Evolutionary conservation across 345 rosid genomes (phyloP), one percentile per base, ranked within the genome.

Genomic region (Eucalyptus camaldulensis): DNA sequence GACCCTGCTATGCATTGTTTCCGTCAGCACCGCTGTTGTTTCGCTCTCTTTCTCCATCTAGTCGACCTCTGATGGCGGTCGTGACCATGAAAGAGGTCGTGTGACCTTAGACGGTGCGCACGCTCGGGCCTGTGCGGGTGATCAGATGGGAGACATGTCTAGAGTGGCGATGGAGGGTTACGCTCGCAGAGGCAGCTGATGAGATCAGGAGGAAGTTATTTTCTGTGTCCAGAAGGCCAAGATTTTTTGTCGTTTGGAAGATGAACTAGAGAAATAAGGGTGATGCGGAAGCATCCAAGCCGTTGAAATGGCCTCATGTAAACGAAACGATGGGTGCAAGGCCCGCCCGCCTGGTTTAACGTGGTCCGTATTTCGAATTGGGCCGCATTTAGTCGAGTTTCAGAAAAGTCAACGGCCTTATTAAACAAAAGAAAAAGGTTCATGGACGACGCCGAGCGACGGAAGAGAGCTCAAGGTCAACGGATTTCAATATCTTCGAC

Each of bases 71-170:
- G 0, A 8, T 33, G 81, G 37, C 1, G 44, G 80, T 33, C 4
- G 12, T 17, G 80, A 69, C 43, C 80, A 50, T 50, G 53, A 50
- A 50, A 50, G 53, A 50, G 53, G 53, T 50, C 53, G 0, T 50
- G 12, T 33, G 80, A 69, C 43, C 80, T 33, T 37, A 69, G 44
- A 37, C 0, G 24, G 80, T 16, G 43, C 0, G 5, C 5, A 21
- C 19, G 40, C 58, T 10, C 25, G 0, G 1, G 10, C 58, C 58
- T 5, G 4, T 53, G 58, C 0, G 2, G 58, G 1, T 1, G 10
- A 31, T 33, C 6, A 4, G 80, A 67, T 7, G 22, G 40, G 11
- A 31, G 40, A 15, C 22, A 8, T 62, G 80, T 67, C 80, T 67
- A 67, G 67, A 60, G 67, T 31, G 40, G 40, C 80, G 37, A 17